Conservation (phyloP, 1,284 basidiomycete species). For the Apiotrichum gamsii region DNA sequence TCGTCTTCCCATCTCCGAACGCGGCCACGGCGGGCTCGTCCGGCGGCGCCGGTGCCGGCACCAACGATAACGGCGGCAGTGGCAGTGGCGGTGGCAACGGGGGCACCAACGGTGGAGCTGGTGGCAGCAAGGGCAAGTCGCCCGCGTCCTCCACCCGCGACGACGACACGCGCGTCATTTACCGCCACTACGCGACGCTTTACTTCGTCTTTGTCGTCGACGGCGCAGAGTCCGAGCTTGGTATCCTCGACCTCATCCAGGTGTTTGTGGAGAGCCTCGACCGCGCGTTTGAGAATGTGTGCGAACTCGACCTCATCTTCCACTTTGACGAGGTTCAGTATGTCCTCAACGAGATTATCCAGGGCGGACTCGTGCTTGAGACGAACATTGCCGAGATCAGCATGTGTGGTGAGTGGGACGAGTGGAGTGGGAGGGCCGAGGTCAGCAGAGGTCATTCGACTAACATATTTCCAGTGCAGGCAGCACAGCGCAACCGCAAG, state of each 20-base stretch:
- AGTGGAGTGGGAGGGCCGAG: not conserved
- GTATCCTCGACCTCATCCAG: constrained; percentile 94
- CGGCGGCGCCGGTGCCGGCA: constrained; percentile 10
- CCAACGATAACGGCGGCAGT: not conserved
- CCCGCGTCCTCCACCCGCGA: constrained; percentile 11
- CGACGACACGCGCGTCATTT: constrained; percentile 50
- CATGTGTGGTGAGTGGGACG: constrained; percentile 56
- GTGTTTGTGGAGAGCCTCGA: constrained; percentile 97
- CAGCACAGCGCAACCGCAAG: constrained; percentile 36
- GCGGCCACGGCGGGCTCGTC: constrained; percentile 6
- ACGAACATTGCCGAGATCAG: constrained; percentile 92
- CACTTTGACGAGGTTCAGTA: constrained; percentile 98
- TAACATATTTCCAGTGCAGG: constrained; percentile 25
- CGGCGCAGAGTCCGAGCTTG: constrained; percentile 88
- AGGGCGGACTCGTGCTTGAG: constrained; percentile 95
- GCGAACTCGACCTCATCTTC: constrained; percentile 96
- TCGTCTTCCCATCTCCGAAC: constrained; percentile 48
- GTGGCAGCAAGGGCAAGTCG: constrained; percentile 24
- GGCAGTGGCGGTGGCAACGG: not conserved
- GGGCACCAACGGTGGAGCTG: not conserved
- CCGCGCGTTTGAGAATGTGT: constrained; percentile 94
- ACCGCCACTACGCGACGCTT: constrained; percentile 77
- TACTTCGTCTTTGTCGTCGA: constrained; percentile 98
- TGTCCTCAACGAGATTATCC: constrained; percentile 88
- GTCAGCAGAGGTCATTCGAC: too few relatives aligned